Evolutionary conservation across 371 early-diverging fungal genomes (phyloP).

Genomic region (Apophysomyces ossiformis): DNA sequence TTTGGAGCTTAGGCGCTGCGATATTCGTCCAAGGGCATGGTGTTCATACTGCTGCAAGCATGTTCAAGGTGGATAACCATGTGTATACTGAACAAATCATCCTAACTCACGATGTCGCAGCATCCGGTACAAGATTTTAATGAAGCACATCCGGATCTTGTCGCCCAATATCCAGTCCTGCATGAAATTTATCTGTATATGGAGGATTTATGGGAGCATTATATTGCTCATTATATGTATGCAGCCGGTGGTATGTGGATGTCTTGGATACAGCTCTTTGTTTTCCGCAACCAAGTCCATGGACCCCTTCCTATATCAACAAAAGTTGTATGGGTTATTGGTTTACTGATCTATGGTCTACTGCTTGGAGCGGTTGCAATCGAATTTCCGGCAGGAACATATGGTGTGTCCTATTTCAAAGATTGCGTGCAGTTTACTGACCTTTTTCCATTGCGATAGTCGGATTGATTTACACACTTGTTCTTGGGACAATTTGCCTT

Average conservation of each 20-base stretch:
- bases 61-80: constrained; percentile 44
- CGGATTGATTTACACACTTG: constrained; percentile 41
- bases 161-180: constrained; percentile 41
- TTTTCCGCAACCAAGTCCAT: constrained; percentile 49
- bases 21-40: constrained; percentile 56
- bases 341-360: constrained; percentile 40
- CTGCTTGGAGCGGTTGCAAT: constrained; percentile 51
- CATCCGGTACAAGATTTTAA: constrained; percentile 55
- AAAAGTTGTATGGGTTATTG: constrained; percentile 37
- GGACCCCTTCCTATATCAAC: constrained; percentile 29
- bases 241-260: constrained; percentile 61
- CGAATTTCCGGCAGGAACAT: constrained; percentile 47
- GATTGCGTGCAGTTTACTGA: background rate
- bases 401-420: constrained; percentile 22
- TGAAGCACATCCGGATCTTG: constrained; percentile 36
- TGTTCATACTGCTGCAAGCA: constrained; percentile 47
- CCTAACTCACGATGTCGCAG: constrained; percentile 15
- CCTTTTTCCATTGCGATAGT: constrained; percentile 6
- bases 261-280: constrained; percentile 60
- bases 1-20: constrained; percentile 47
- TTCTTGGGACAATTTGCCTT: constrained; percentile 31
- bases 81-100: background rate
- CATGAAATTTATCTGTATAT: constrained; percentile 57
- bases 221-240: constrained; percentile 65
- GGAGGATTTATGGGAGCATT: constrained; percentile 60